Evolutionary conservation across 202 grass and related monocot species (phyloP).

Genomic region (Sporobolus alterniflorus): DNA sequence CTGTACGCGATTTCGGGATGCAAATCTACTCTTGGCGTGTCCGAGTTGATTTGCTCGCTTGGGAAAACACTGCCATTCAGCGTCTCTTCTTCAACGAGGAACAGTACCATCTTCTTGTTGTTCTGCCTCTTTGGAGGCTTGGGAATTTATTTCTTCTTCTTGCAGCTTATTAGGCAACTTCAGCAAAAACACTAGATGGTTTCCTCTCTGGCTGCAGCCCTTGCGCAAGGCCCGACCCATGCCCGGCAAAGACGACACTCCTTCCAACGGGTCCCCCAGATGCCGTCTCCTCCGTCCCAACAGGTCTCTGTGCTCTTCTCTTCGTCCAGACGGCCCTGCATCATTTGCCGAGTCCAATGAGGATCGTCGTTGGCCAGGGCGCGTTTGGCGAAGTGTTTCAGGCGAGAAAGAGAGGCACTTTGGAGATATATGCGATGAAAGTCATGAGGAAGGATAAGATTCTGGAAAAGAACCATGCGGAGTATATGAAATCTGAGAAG

Average conservation of each 20-base stretch:
- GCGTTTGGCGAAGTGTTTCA: slow-evolving; percentile 92
- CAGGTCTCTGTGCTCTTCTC: slow-evolving; percentile 25
- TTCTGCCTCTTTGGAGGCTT: slow-evolving; percentile 53
- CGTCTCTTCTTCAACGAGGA: slow-evolving; percentile 49
- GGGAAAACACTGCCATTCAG: slow-evolving; percentile 46
- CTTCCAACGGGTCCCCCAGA: slow-evolving; percentile 64
- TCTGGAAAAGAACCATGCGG: slow-evolving; percentile 78
- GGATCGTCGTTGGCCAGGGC: slow-evolving; percentile 81
- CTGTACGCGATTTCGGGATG: no score
- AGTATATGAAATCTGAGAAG: slow-evolving; percentile 87
- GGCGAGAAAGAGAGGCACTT: slow-evolving; percentile 79
- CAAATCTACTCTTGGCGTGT: no score
- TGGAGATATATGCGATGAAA: slow-evolving; percentile 92
- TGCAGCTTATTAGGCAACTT: no score
- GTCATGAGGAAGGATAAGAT: slow-evolving; percentile 92
- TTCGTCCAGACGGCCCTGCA: slow-evolving; percentile 48
- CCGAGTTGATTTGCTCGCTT: no score
- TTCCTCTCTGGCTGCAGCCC: slow-evolving; percentile 50
- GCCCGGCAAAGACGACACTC: slow-evolving; percentile 66
- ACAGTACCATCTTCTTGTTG: slow-evolving; percentile 46
- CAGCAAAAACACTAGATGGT: no score
- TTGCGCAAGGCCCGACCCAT: slow-evolving; percentile 41
- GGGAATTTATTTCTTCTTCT: no score
- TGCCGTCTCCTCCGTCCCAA: slow-evolving; percentile 45
- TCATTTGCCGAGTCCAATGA: slow-evolving; percentile 48